A percentile compares a stretch with the other conserved stretches of the same genome.
Evolutionary conservation across 1,139 yeast species (phyloP).

Genomic region (Meyerozyma smithsonii): DNA sequence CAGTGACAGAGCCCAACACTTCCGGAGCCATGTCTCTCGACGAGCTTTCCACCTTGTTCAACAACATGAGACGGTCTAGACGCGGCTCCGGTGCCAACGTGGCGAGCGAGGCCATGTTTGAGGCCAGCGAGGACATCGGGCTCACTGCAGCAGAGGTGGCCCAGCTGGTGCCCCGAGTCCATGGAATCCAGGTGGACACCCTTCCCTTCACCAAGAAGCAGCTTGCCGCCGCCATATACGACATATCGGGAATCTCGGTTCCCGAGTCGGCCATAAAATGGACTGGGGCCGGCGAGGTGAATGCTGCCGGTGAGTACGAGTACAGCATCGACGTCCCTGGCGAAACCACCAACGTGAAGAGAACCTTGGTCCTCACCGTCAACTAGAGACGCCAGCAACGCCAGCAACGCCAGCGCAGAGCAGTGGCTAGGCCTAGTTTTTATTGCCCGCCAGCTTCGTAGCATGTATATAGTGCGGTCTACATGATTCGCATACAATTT

Average conservation of each 20-base stretch:
- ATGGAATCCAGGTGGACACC: constrained; percentile 15
- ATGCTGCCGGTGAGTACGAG: constrained; percentile 26
- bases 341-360: constrained; percentile 18
- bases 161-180: constrained; percentile 26
- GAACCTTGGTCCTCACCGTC: constrained; percentile 9
- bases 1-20: constrained; percentile 6
- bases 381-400: too few species aligned
- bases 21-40: constrained; percentile 33
- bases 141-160: constrained; percentile 29
- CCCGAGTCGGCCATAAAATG: constrained; percentile 22
- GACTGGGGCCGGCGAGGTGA: constrained; percentile 15
- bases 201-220: constrained; percentile 27
- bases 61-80: constrained; percentile 19
- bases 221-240: constrained; percentile 22
- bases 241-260: constrained; percentile 28
- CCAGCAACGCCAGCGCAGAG: too few species aligned
- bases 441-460: neutral
- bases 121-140: constrained; percentile 13
- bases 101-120: constrained; percentile 8
- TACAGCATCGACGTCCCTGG: constrained; percentile 23
- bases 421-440: neutral
- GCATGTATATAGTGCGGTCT: neutral
- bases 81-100: constrained; percentile 4
- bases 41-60: constrained; percentile 36
- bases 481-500: neutral